Conservation (phyloP, 768 basidiomycete genomes). For the Cystofilobasidium ferigula region DNA sequence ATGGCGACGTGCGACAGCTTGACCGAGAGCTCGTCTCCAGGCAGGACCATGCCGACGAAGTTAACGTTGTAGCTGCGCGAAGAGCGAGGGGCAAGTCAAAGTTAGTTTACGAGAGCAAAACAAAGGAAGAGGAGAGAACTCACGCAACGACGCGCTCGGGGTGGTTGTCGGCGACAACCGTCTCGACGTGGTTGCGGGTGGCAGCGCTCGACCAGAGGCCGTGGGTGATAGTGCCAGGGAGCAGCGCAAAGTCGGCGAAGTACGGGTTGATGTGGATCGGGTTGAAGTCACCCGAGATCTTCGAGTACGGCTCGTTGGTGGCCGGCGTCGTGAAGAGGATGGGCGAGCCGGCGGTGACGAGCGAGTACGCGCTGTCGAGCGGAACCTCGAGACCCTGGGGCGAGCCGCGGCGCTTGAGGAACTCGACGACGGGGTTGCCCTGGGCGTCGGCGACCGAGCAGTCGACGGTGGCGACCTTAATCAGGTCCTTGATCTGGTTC, state of each 20-base stretch:
- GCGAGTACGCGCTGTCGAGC: slow-evolving; percentile 74
- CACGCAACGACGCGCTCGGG: slow-evolving; percentile 81
- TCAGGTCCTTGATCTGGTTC: slow-evolving; percentile 73
- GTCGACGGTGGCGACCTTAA: slow-evolving; percentile 78
- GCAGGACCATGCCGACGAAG: slow-evolving; percentile 96
- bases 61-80: slow-evolving; percentile 66
- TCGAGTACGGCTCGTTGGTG: slow-evolving; percentile 91
- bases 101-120: slow-evolving; percentile 15
- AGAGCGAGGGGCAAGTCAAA: not conserved
- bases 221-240: slow-evolving; percentile 94
- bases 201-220: slow-evolving; percentile 96
- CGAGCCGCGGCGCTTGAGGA: slow-evolving; percentile 80
- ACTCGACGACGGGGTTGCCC: slow-evolving; percentile 86
- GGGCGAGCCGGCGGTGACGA: slow-evolving; percentile 53
- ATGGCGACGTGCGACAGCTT: slow-evolving; percentile 81
- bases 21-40: slow-evolving; percentile 73
- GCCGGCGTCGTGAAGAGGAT: slow-evolving; percentile 70
- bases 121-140: slow-evolving; percentile 37
- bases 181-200: slow-evolving; percentile 83
- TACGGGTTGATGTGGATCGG: slow-evolving; percentile 96
- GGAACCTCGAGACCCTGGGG: slow-evolving; percentile 65
- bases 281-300: slow-evolving; percentile 94
- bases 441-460: slow-evolving; percentile 76
- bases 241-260: slow-evolving; percentile 82
- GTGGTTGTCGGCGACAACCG: slow-evolving; percentile 79